Conservation (phyloP, 2,329 filamentous ascomycete genomes). For the Sarocladiaceae sp. region DNA sequence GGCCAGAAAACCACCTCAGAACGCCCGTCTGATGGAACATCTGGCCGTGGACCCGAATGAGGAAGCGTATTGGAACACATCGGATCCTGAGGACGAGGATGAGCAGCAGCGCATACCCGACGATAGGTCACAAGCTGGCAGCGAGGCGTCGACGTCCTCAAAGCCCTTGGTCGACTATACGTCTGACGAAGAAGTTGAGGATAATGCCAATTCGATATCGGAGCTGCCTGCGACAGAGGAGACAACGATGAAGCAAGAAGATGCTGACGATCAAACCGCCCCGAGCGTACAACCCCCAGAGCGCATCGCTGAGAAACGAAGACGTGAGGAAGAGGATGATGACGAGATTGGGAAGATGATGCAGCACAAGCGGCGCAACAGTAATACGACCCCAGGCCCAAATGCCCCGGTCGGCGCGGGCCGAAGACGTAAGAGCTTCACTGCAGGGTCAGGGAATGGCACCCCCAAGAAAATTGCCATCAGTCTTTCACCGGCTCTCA, state of each 20-base stretch:
- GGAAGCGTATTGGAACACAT: slow-evolving; percentile 90
- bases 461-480: slow-evolving; percentile 52
- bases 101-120: slow-evolving; percentile 29
- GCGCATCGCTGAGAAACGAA: slow-evolving; percentile 78
- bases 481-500: slow-evolving; percentile 43
- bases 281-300: slow-evolving; percentile 57
- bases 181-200: slow-evolving; percentile 73
- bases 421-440: slow-evolving; percentile 34
- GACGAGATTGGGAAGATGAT: slow-evolving; percentile 85
- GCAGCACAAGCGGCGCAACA: slow-evolving; percentile 55
- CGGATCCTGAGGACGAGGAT: slow-evolving; percentile 78
- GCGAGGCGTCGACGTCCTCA: slow-evolving; percentile 55
- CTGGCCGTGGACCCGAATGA: slow-evolving; percentile 67
- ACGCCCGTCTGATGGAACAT: slow-evolving; percentile 65
- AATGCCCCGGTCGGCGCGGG: slow-evolving; percentile 23
- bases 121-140: slow-evolving; percentile 36
- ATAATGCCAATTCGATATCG: slow-evolving; percentile 7
- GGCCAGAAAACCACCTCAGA: slow-evolving; percentile 32
- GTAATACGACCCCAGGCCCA: slow-evolving; percentile 23
- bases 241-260: slow-evolving; percentile 34
- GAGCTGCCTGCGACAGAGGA: background rate
- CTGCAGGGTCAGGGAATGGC: slow-evolving; percentile 31
- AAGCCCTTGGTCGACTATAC: slow-evolving; percentile 86
- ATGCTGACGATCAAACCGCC: slow-evolving; percentile 26
- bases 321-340: slow-evolving; percentile 80